Evolutionary conservation across 1,139 yeast genomes (phyloP).

Genomic region (Diutina ranongensis): DNA sequence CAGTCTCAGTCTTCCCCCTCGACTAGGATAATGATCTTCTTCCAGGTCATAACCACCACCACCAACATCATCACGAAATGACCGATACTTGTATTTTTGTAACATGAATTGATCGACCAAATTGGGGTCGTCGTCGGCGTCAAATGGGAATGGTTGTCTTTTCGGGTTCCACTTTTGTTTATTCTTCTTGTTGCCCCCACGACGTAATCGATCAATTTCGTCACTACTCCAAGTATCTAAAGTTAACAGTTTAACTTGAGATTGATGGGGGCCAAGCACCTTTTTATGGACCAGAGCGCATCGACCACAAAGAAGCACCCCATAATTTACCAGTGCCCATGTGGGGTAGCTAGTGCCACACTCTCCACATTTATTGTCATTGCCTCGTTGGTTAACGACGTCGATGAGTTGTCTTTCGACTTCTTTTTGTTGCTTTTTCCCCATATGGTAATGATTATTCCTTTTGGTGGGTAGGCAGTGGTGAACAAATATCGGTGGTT

Average conservation of each 20-base stretch:
- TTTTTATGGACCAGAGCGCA: conserved; percentile 75
- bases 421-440: conserved; percentile 25
- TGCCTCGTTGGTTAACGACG: conserved; percentile 25
- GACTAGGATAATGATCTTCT: conserved; percentile 12
- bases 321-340: conserved; percentile 40
- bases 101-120: conserved; percentile 38
- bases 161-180: conserved; percentile 54
- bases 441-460: conserved; percentile 12
- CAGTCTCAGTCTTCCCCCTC: conserved; percentile 6
- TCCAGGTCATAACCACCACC: conserved; percentile 12
- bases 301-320: conserved; percentile 63
- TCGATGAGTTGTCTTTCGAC: conserved; percentile 33
- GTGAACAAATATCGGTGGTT: too few relatives aligned
- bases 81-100: conserved; percentile 38
- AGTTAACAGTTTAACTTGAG: conserved; percentile 70
- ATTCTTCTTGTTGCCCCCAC: conserved; percentile 56
- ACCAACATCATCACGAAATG: conserved; percentile 28
- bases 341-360: conserved; percentile 56
- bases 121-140: conserved; percentile 46
- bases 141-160: conserved; percentile 57
- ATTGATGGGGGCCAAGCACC: conserved; percentile 32
- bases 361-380: conserved; percentile 62
- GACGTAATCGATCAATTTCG: conserved; percentile 44
- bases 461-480: too few relatives aligned
- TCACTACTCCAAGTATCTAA: conserved; percentile 67